Evolutionary conservation across 169 alveolate species (phyloP).

Genomic region (Amoebophrya sp.): DNA sequence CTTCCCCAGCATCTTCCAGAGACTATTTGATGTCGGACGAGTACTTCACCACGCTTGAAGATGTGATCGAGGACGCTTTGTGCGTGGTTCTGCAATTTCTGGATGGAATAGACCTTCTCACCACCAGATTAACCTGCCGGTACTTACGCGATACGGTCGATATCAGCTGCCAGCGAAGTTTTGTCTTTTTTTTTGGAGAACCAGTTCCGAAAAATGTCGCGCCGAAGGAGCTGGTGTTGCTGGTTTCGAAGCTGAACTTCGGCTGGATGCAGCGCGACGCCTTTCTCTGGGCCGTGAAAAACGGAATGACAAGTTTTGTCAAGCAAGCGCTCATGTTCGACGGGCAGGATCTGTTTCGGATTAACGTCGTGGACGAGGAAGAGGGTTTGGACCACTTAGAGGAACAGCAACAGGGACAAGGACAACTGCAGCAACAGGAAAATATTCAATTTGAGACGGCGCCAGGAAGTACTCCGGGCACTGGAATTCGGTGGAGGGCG

Average conservation of each 20-base stretch:
- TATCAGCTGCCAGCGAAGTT: background rate
- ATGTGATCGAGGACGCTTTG: background rate
- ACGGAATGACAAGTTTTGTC: background rate
- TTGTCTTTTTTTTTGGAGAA: background rate
- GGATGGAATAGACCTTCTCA: background rate
- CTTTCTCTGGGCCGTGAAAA: background rate
- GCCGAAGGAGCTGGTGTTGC: background rate
- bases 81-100: background rate
- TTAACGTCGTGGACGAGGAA: too few relatives aligned
- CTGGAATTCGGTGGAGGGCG: too few relatives aligned
- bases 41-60: background rate
- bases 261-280: background rate
- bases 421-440: background rate
- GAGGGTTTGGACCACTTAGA: too few relatives aligned
- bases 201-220: background rate
- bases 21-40: background rate
- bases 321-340: background rate
- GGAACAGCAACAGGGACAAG: background rate
- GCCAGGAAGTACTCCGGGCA: too few relatives aligned
- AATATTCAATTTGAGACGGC: too few relatives aligned
- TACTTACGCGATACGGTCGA: background rate
- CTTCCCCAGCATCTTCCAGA: too few relatives aligned
- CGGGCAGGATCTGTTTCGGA: too few relatives aligned
- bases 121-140: background rate
- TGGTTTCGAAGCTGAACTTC: background rate